Base-by-base conservation (phyloP, 768 basidiomycete genomes). In the Mycena epipterygia region DNA sequence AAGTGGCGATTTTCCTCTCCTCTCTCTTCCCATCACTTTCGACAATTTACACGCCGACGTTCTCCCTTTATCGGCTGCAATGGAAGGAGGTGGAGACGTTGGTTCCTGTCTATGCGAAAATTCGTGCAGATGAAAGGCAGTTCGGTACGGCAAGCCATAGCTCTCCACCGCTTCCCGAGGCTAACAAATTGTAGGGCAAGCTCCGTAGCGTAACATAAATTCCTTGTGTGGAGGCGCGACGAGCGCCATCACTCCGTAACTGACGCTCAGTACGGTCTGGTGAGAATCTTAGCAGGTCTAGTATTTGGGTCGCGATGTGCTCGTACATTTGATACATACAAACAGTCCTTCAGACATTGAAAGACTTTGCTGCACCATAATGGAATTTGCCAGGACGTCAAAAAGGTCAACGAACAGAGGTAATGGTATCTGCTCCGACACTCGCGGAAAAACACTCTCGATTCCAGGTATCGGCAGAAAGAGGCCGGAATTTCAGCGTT, bases 81-180 rank as follows among this genome's bases (percentile, higher is more conserved):
- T 61, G 60, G 60, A 27, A 61, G 33, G 32, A 61, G 60, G 60
- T 61, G 23, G 30, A 23, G 46, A 37, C 16, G 32, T 49, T 61
- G 46, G 33, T 61, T 48, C 60, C 60, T 3, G 33, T 61, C 33
- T 61, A 61, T 49, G 60, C 60, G 25, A 49, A 14, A 25, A 61
- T 61, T 37, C 60, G 60, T 33, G 60, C 60, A 5, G 60, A 61
- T 27, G 60, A 61, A 51, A 48, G 60, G 46, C 60, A 16, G 46
- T 61, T 61, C 21, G 60, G 59, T 59, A 44, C 41, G 41, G 21
- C 57, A 27, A 59, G 41, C 21, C 55, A 59, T 42, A 14, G 23
- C 57, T 42, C 57, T 59, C 57, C 57, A 42, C 25, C 27, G 41
- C 57, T 44, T 59, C 29, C 57, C 57, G 39, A 44, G 9, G 42